Evolutionary conservation across 2,329 filamentous ascomycete species (phyloP).

Genomic region (Alternaria arbusti): DNA sequence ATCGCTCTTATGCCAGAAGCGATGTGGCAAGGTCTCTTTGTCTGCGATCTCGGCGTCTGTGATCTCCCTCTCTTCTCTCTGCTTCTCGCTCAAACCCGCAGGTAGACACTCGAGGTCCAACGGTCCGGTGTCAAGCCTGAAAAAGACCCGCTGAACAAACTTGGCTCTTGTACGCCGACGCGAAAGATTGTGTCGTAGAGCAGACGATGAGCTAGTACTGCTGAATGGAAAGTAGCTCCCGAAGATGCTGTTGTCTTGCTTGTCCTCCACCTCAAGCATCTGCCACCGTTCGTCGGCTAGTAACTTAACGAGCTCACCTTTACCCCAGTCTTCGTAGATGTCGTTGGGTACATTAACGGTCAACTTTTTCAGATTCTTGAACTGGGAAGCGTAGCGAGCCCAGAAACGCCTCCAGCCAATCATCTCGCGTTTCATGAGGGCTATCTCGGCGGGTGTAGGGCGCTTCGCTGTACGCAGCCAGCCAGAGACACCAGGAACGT

Average conservation of each 20-base stretch:
- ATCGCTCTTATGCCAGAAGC: constrained; percentile 31
- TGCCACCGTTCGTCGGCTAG: constrained; percentile 39
- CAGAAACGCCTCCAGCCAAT: constrained; percentile 47
- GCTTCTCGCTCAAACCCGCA: constrained; percentile 13
- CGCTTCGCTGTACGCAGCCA: constrained; percentile 31
- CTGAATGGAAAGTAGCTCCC: constrained; percentile 27
- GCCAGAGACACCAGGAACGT: constrained; percentile 41
- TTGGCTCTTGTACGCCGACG: constrained; percentile 28
- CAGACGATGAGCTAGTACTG: not conserved
- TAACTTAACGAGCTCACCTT: constrained; percentile 24
- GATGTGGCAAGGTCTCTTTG: constrained; percentile 20
- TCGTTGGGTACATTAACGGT: constrained; percentile 37
- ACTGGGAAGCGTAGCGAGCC: constrained; percentile 42
- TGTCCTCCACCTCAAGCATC: constrained; percentile 39
- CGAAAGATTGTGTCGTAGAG: constrained; percentile 23
- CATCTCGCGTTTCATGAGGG: constrained; percentile 41
- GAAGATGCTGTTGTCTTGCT: constrained; percentile 22
- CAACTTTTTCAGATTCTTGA: constrained; percentile 47
- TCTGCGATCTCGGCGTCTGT: constrained; percentile 27
- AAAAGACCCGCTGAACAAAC: constrained; percentile 45
- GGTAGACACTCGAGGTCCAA: constrained; percentile 14
- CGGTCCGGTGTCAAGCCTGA: constrained; percentile 31
- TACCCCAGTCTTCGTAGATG: constrained; percentile 45
- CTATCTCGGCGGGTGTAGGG: constrained; percentile 30
- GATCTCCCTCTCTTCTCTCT: constrained; percentile 35